A percentile compares a stretch with the other conserved stretches of the same genome.
Conservation (phyloP, 352 stramenopile species). For the Phytophthora sojae region DNA sequence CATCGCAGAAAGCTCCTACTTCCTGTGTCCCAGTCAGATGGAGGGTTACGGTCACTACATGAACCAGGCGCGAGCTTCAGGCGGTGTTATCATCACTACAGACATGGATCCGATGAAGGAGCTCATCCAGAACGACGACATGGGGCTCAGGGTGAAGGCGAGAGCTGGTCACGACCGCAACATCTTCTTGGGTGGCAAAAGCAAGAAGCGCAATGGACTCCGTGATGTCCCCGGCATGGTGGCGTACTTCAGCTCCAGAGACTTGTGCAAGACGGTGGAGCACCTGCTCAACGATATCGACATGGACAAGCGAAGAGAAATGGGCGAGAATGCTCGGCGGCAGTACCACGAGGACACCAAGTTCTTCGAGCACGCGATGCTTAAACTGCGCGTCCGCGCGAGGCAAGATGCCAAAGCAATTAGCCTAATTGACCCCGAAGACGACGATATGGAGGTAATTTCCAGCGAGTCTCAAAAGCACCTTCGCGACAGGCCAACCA, state of each 20-base stretch:
- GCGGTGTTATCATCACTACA: constrained; percentile 60
- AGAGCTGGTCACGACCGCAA: constrained; percentile 34
- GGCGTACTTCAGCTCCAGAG: constrained; percentile 39
- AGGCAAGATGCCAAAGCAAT: constrained; percentile 15
- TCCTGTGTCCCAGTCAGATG: constrained; percentile 69
- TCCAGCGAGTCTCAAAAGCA: constrained; percentile 13
- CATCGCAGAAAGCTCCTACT: constrained; percentile 53
- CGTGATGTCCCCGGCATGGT: constrained; percentile 45
- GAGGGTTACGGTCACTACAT: constrained; percentile 80
- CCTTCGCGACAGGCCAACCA: constrained; percentile 14
- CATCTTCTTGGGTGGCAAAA: constrained; percentile 54
- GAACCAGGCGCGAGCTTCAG: constrained; percentile 64
- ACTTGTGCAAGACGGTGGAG: constrained; percentile 56
- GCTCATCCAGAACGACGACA: constrained; percentile 48
- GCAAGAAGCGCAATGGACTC: constrained; percentile 38
- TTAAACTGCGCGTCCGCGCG: constrained; percentile 39
- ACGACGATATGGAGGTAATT: constrained; percentile 18
- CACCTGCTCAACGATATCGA: constrained; percentile 42
- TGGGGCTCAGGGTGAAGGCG: constrained; percentile 37
- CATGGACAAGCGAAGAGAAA: constrained; percentile 37
- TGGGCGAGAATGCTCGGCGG: constrained; percentile 42
- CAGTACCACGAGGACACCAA: constrained; percentile 69
- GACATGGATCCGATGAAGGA: constrained; percentile 70
- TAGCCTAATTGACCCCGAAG: neutral
- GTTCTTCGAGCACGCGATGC: constrained; percentile 61